A percentile compares a stretch with the other conserved stretches of the same genome.
phyloP scores from a whole-genome alignment of 805 yeast genomes.

The Kluyveromyces lactis region DNA sequence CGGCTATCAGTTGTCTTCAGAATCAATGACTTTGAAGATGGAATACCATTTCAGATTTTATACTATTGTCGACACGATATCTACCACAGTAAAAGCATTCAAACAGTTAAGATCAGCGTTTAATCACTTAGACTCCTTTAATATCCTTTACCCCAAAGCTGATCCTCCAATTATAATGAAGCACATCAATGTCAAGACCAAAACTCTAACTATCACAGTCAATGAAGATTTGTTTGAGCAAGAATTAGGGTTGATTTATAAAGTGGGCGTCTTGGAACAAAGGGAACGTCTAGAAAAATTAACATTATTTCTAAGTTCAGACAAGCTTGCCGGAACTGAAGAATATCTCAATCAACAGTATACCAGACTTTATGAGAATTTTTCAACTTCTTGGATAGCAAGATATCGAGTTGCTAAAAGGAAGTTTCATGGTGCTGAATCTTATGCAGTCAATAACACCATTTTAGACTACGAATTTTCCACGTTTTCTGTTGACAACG shows the following conservation, averaged over 20 bases:
- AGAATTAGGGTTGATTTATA: conserved; percentile 48
- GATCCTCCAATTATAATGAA: conserved; percentile 33
- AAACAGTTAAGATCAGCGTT: conserved; percentile 40
- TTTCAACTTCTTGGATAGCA: conserved; percentile 35
- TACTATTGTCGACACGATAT: conserved; percentile 42
- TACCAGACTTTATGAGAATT: conserved; percentile 23
- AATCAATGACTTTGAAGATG: conserved; percentile 21
- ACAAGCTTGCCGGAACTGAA: neutral
- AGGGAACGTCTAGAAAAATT: conserved; percentile 37
- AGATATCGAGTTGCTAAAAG: conserved; percentile 26
- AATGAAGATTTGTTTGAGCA: conserved; percentile 63
- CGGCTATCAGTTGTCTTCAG: neutral
- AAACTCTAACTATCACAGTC: conserved; percentile 37
- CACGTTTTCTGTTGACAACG: neutral
- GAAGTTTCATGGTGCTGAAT: conserved; percentile 23
- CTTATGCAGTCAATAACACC: neutral
- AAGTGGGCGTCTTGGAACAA: conserved; percentile 53
- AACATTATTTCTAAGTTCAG: conserved; percentile 18
- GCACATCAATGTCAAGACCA: conserved; percentile 33
- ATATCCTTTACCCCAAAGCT: conserved; percentile 18
- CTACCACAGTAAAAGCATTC: conserved; percentile 40
- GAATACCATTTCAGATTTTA: conserved; percentile 35
- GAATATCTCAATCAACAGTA: conserved; percentile 6
- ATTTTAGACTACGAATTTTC: neutral
- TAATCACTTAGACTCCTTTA: conserved; percentile 24